Conservation (phyloP, 257 asterid species). For the Coffea eugenioides region DNA sequence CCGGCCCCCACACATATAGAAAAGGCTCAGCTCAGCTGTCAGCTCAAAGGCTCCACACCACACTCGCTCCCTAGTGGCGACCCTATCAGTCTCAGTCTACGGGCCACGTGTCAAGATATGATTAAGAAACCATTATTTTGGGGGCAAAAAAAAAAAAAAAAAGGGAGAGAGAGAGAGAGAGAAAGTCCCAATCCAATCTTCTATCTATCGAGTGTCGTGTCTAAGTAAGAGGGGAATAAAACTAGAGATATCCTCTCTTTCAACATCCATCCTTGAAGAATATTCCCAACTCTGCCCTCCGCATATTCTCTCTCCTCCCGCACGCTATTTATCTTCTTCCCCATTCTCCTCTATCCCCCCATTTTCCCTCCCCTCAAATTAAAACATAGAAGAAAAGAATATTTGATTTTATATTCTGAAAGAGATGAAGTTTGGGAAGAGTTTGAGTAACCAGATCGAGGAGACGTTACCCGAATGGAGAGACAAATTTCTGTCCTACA, state of each 20-base stretch:
- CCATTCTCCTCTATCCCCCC: not conserved
- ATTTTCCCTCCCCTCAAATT: constrained; percentile 3
- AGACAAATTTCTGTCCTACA: constrained; percentile 84
- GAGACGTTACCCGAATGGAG: constrained; percentile 95
- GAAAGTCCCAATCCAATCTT: not conserved
- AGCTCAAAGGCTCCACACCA: not conserved
- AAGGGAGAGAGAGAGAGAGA: too few relatives aligned
- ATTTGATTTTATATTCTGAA: not conserved
- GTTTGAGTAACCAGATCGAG: constrained; percentile 85
- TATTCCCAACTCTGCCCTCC: constrained; percentile 53
- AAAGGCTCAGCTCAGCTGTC: not conserved
- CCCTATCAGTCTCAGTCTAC: not conserved
- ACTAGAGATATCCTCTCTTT: constrained; percentile 55
- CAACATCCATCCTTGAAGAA: constrained; percentile 39
- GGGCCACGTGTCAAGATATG: not conserved
- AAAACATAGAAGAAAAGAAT: not conserved
- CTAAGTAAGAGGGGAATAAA: constrained; percentile 38
- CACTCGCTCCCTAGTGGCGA: not conserved
- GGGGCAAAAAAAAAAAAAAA: too few relatives aligned
- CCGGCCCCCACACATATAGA: not conserved
- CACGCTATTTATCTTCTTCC: constrained; percentile 2
- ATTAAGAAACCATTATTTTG: not conserved
- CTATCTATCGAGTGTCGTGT: not conserved
- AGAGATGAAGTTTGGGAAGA: constrained; percentile 86
- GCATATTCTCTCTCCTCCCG: constrained; percentile 46